A percentile compares a stretch with the other conserved stretches of the same genome.
Evolutionary conservation across 768 basidiomycete genomes (phyloP).

Genomic region (Lepiota brunneoincarnata): DNA sequence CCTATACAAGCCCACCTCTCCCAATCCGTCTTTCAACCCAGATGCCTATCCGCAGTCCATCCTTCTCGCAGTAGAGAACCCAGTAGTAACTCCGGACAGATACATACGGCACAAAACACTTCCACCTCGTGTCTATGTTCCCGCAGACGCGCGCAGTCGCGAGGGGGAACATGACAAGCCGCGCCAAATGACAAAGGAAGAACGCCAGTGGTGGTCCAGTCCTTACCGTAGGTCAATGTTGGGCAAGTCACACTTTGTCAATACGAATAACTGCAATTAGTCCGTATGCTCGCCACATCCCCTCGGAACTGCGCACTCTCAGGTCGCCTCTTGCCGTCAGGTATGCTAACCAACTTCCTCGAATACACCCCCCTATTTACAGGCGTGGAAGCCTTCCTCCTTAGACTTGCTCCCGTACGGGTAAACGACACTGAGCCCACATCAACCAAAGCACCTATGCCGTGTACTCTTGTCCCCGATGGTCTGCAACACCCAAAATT

Average conservation of each 20-base stretch:
- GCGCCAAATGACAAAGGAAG: conserved; percentile 59
- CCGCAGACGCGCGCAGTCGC: conserved; percentile 20
- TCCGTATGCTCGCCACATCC: conserved; percentile 18
- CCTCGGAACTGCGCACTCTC: conserved; percentile 14
- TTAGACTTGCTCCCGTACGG: conserved; percentile 44
- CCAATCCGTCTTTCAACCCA: conserved; percentile 43
- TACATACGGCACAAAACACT: conserved; percentile 58
- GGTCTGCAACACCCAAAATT: conserved; percentile 68
- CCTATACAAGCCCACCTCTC: conserved; percentile 31
- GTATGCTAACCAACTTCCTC: conserved; percentile 2
- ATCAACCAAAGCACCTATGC: not conserved
- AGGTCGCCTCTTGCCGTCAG: conserved; percentile 15
- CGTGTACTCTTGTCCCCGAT: conserved; percentile 39
- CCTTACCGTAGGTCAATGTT: conserved; percentile 60
- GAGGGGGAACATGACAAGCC: conserved; percentile 31
- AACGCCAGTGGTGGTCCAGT: conserved; percentile 68
- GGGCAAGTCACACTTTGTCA: conserved; percentile 13
- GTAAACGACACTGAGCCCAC: conserved; percentile 35
- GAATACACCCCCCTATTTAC: not conserved
- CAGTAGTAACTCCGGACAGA: conserved; percentile 45
- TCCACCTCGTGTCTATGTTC: conserved; percentile 44
- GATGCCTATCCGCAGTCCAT: conserved; percentile 52
- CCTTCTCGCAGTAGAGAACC: conserved; percentile 54
- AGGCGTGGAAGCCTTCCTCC: conserved; percentile 3
- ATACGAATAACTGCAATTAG: conserved; percentile 7